Evolutionary conservation across 768 basidiomycete genomes (phyloP).

Genomic region (Tubosaeta brunneosetosa): DNA sequence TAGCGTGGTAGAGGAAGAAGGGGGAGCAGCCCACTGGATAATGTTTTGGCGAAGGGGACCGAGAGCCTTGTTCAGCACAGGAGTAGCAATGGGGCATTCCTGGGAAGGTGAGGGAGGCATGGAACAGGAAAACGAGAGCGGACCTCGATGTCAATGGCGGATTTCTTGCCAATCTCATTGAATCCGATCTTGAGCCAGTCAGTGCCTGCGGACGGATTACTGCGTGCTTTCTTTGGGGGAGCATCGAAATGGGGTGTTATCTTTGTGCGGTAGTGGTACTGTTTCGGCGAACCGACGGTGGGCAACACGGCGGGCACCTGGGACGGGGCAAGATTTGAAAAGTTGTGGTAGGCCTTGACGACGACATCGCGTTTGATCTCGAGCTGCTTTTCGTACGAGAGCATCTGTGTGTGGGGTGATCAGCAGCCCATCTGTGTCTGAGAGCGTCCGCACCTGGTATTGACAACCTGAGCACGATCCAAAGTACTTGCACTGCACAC

Average conservation of each 20-base stretch:
- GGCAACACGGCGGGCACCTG: conserved; percentile 61
- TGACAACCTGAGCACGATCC: conserved; percentile 90
- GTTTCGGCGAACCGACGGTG: conserved; percentile 82
- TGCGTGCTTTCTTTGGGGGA: conserved; percentile 46
- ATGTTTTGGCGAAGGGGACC: conserved; percentile 59
- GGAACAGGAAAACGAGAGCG: background rate
- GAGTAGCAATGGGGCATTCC: conserved; percentile 92
- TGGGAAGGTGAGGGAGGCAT: conserved; percentile 23
- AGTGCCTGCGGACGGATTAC: conserved; percentile 32
- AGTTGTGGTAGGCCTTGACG: conserved; percentile 76
- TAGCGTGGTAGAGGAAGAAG: background rate
- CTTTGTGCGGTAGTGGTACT: conserved; percentile 94
- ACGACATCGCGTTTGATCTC: conserved; percentile 84
- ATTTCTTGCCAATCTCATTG: conserved; percentile 68
- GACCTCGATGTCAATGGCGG: conserved; percentile 90
- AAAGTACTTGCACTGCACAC: conserved; percentile 82
- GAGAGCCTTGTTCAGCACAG: conserved; percentile 68
- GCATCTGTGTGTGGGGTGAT: conserved; percentile 48
- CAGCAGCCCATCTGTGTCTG: background rate
- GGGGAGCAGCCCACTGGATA: conserved; percentile 46
- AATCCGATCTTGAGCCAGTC: conserved; percentile 87
- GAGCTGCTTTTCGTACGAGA: conserved; percentile 84
- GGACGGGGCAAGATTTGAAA: conserved; percentile 58
- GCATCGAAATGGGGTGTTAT: conserved; percentile 95
- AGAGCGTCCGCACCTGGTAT: conserved; percentile 54